Percentiles rank a stretch among this genome's conserved stretches.
Evolutionary conservation across 164 flowering plant species (phyloP).

Genomic region (Aristolochia californica): DNA sequence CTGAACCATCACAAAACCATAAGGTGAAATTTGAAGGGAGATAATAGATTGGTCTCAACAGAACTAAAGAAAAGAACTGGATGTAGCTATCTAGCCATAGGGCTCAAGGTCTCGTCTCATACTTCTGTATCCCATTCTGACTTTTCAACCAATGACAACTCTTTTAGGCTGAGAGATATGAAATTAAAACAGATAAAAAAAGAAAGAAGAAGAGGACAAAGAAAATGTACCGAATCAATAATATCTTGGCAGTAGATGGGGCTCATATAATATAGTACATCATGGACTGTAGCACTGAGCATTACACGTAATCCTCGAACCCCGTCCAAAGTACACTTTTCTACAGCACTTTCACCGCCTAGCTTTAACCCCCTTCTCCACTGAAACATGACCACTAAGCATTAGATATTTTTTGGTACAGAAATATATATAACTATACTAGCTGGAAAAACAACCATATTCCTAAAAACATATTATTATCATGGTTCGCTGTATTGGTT

Average conservation of each 20-base stretch:
- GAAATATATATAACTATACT: no score
- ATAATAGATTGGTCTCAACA: background rate
- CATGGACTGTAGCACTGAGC: constrained; percentile 96
- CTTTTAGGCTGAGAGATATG: no score
- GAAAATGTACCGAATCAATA: constrained; percentile 61
- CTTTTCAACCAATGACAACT: no score
- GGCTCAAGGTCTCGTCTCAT: no score
- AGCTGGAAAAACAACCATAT: no score
- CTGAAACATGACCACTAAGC: constrained; percentile 26
- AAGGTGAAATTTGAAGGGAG: background rate
- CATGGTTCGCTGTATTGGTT: no score
- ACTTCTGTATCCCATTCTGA: no score
- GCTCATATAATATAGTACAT: constrained; percentile 96
- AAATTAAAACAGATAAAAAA: background rate
- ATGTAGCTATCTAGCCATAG: no score
- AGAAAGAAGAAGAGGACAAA: constrained; percentile 1
- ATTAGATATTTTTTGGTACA: no score
- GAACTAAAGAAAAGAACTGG: background rate
- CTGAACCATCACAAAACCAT: background rate
- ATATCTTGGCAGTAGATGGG: constrained; percentile 97
- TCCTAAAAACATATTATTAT: no score
- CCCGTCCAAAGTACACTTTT: constrained; percentile 81
- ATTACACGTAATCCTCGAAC: constrained; percentile 75
- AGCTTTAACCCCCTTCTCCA: constrained; percentile 96
- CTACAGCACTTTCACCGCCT: constrained; percentile 91